Evolutionary conservation across 129 eudicot genomes (phyloP).

Genomic region (Flaveria brownii): DNA sequence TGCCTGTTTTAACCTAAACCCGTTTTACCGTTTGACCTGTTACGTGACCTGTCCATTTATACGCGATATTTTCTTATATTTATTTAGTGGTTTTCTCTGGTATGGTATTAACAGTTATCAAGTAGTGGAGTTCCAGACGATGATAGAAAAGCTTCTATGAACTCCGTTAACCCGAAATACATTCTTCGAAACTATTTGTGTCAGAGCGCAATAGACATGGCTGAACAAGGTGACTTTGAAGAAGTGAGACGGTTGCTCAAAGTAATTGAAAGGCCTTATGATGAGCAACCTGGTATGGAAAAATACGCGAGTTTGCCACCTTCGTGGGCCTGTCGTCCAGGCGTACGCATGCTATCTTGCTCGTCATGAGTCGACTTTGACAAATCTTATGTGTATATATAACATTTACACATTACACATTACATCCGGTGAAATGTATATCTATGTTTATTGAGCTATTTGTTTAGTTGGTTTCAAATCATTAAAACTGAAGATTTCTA

Average conservation of each 20-base stretch:
- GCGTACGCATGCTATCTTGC: constrained; percentile 97
- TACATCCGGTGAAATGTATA: background rate
- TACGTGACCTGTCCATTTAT: background rate
- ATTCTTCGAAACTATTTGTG: constrained; percentile 86
- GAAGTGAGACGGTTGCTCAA: constrained; percentile 78
- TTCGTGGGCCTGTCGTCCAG: constrained; percentile 98
- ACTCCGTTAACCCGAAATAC: constrained; percentile 87
- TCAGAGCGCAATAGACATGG: constrained; percentile 89
- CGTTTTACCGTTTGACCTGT: background rate
- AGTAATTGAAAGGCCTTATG: constrained; percentile 82
- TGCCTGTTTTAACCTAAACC: background rate
- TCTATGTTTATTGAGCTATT: constrained; percentile 1
- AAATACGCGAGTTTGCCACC: constrained; percentile 93
- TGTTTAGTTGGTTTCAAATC: background rate
- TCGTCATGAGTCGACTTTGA: constrained; percentile 55
- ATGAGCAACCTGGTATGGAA: constrained; percentile 97
- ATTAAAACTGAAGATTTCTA: background rate
- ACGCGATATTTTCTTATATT: background rate
- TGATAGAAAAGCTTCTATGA: constrained; percentile 73
- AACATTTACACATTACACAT: constrained; percentile 6
- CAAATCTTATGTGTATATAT: constrained; percentile 14
- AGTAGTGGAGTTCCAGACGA: constrained; percentile 59
- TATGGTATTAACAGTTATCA: constrained; percentile 48
- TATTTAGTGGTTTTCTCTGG: background rate
- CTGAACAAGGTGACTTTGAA: constrained; percentile 83